Evolutionary conservation across 208 protist species (phyloP).

Genomic region (Naegleria gruberi): DNA sequence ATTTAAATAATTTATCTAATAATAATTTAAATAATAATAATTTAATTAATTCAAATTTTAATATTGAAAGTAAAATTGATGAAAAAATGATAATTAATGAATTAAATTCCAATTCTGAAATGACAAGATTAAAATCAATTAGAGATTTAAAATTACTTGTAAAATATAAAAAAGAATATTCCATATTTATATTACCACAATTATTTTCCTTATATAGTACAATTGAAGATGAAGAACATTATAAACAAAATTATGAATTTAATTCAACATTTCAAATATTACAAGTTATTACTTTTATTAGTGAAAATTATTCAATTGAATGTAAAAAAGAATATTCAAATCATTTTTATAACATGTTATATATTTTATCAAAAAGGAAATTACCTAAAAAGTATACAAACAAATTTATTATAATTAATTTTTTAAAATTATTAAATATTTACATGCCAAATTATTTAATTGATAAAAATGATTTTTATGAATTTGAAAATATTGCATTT

Average conservation of each 20-base stretch:
- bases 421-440: not conserved
- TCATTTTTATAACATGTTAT: not conserved
- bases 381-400: not conserved
- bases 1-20: not conserved
- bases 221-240: not conserved
- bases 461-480: not conserved
- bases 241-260: not conserved
- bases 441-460: not conserved
- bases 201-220: not conserved
- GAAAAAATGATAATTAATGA: not conserved
- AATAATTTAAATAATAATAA: not conserved
- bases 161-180: not conserved
- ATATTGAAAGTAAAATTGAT: not conserved
- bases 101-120: not conserved
- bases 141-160: not conserved
- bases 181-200: not conserved
- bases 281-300: not conserved
- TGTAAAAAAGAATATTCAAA: not conserved
- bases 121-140: not conserved
- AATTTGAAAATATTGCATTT: not conserved
- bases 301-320: not conserved
- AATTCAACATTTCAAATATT: not conserved
- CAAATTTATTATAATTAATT: not conserved
- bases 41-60: not conserved
- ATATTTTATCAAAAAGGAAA: not conserved